These are phyloP conservation scores for Tuber aestivum DNA, from an alignment of 495 filamentous ascomycete genomes.

Conservation along the genomic window DNA sequence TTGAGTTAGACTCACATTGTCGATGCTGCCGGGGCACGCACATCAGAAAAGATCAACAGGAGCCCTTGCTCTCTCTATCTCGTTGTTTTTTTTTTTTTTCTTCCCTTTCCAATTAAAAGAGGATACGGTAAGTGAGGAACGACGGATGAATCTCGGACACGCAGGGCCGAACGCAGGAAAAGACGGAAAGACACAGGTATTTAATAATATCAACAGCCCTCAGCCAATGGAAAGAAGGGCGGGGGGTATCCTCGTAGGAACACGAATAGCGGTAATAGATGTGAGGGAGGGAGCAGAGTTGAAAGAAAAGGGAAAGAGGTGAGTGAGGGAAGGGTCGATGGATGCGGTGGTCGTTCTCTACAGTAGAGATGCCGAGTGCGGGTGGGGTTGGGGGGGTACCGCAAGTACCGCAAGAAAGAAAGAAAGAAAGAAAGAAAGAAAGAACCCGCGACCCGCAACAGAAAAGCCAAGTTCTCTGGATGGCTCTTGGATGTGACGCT, in stretches of 20 bases:
- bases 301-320: conserved; percentile 5
- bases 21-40: background rate
- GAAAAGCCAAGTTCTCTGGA: background rate
- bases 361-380: too few relatives aligned
- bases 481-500: background rate
- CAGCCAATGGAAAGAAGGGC: background rate
- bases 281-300: conserved; percentile 3
- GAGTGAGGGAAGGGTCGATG: conserved; percentile 21
- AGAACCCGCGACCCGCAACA: too few relatives aligned
- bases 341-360: conserved; percentile 28
- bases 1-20: background rate
- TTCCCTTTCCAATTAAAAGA: background rate
- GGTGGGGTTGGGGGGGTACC: too few relatives aligned
- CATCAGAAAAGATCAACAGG: background rate
- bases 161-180: background rate
- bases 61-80: background rate
- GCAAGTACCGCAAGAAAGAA: background rate
- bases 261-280: background rate
- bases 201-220: background rate
- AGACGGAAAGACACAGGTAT: background rate
- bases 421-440: background rate
- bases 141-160: background rate
- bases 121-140: background rate
- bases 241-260: background rate
- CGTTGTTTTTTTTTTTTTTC: background rate